Conservation (phyloP, 768 basidiomycete species). For the Clathrus columnatus region DNA sequence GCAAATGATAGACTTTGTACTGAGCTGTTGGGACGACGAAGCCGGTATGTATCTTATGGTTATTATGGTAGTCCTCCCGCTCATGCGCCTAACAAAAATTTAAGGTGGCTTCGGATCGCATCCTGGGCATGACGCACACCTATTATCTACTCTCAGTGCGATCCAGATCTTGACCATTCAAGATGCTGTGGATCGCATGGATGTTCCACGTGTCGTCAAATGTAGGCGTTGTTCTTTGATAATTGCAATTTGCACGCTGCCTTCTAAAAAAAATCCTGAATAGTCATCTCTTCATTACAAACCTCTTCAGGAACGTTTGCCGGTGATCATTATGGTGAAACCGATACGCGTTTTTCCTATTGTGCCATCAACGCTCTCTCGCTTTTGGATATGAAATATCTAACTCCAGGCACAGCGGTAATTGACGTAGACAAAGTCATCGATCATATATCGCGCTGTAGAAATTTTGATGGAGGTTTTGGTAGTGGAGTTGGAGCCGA, state of each 20-base stretch:
- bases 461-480: slow-evolving; percentile 95
- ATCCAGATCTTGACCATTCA: slow-evolving; percentile 88
- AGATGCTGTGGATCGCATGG: slow-evolving; percentile 64
- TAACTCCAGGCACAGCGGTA: slow-evolving; percentile 1
- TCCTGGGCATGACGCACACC: slow-evolving; percentile 87
- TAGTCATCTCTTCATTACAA: slow-evolving; percentile 62
- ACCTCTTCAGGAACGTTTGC: slow-evolving; percentile 82
- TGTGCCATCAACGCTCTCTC: slow-evolving; percentile 79
- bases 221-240: slow-evolving; percentile 41
- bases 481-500: slow-evolving; percentile 80
- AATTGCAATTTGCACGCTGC: background rate
- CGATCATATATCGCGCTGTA: slow-evolving; percentile 64
- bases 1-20: slow-evolving; percentile 81
- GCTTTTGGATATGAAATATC: slow-evolving; percentile 49
- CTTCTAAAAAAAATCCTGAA: background rate
- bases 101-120: slow-evolving; percentile 88
- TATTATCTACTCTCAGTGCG: slow-evolving; percentile 80
- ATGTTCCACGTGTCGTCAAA: slow-evolving; percentile 59
- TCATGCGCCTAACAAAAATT: background rate
- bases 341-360: slow-evolving; percentile 85
- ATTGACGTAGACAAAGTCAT: slow-evolving; percentile 44
- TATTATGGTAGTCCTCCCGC: background rate
- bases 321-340: slow-evolving; percentile 88
- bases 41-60: slow-evolving; percentile 42
- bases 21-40: slow-evolving; percentile 93